Evolutionary conservation across 768 basidiomycete genomes (phyloP).

Genomic region (Heimioporus sp.): DNA sequence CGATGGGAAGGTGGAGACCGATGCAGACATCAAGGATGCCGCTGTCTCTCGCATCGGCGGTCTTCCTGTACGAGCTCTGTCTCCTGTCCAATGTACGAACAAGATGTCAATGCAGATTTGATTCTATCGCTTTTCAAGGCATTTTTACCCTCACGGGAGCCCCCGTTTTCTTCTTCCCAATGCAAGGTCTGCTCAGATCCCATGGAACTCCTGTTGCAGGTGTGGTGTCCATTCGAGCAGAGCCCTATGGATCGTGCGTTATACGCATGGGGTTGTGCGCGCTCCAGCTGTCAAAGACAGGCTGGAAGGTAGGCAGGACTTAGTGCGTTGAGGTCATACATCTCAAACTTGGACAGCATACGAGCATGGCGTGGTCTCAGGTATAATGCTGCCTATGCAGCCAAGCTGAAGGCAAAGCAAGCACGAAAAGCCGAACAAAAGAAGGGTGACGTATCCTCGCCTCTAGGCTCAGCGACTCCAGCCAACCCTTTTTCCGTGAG

Average conservation of each 20-base stretch:
- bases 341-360: conserved; percentile 45
- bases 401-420: conserved; percentile 61
- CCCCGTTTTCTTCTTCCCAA: conserved; percentile 56
- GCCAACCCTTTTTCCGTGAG: conserved; percentile 73
- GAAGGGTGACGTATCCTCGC: conserved; percentile 34
- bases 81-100: conserved; percentile 46
- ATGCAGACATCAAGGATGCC: conserved; percentile 64
- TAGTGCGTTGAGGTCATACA: background rate
- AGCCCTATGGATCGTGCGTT: conserved; percentile 83
- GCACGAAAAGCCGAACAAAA: conserved; percentile 38
- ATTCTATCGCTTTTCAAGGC: conserved; percentile 58
- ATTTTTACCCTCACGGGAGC: conserved; percentile 64
- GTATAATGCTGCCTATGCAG: conserved; percentile 72
- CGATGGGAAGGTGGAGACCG: conserved; percentile 62
- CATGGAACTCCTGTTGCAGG: conserved; percentile 81
- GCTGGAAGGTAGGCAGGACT: conserved; percentile 64
- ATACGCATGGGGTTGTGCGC: conserved; percentile 83
- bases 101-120: conserved; percentile 41
- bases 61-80: conserved; percentile 71
- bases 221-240: conserved; percentile 88
- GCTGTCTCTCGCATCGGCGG: conserved; percentile 90
- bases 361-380: conserved; percentile 80
- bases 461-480: conserved; percentile 31
- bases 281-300: conserved; percentile 68
- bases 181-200: conserved; percentile 71